phyloP scores from a whole-genome alignment of 2,329 filamentous ascomycete species.

The Colletotrichum musae region DNA sequence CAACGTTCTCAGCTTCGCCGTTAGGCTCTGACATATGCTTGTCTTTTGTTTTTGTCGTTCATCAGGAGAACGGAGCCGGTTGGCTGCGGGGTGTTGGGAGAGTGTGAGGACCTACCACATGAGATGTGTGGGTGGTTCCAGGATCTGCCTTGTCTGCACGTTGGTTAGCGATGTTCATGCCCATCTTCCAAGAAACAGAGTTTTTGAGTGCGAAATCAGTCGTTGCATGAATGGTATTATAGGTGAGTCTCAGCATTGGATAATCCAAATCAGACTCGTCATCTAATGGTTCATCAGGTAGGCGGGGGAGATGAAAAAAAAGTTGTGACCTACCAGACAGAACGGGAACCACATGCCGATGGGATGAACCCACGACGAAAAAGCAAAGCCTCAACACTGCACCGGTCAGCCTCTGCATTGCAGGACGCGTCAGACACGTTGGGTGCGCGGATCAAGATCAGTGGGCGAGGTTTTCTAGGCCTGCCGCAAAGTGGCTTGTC shows the following conservation, averaged over 20 bases:
- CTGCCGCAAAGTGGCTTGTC: conserved; percentile 95
- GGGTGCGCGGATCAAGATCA: conserved; percentile 66
- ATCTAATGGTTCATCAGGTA: conserved; percentile 67
- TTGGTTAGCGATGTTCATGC: conserved; percentile 36
- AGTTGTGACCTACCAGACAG: conserved; percentile 31
- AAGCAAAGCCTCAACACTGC: conserved; percentile 1
- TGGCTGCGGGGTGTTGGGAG: conserved; percentile 7
- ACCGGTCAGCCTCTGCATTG: conserved; percentile 21
- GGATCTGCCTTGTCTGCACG: conserved; percentile 21
- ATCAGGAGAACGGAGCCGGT: conserved; percentile 40
- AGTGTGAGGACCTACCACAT: conserved; percentile 25
- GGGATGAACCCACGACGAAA: background rate
- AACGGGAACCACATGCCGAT: background rate
- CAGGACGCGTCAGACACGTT: conserved; percentile 18
- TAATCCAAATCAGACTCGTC: conserved; percentile 76
- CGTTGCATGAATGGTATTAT: conserved; percentile 72
- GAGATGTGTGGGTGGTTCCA: background rate
- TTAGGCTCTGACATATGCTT: conserved; percentile 46
- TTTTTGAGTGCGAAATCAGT: conserved; percentile 53
- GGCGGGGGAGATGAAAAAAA: conserved; percentile 46
- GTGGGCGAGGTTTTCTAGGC: conserved; percentile 99
- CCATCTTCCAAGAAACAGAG: conserved; percentile 9
- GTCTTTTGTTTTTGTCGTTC: conserved; percentile 43
- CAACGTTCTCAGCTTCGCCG: conserved; percentile 44
- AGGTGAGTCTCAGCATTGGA: conserved; percentile 70